Evolutionary conservation across 2,329 filamentous ascomycete species (phyloP).

Genomic region (Bipolaris oryzae): DNA sequence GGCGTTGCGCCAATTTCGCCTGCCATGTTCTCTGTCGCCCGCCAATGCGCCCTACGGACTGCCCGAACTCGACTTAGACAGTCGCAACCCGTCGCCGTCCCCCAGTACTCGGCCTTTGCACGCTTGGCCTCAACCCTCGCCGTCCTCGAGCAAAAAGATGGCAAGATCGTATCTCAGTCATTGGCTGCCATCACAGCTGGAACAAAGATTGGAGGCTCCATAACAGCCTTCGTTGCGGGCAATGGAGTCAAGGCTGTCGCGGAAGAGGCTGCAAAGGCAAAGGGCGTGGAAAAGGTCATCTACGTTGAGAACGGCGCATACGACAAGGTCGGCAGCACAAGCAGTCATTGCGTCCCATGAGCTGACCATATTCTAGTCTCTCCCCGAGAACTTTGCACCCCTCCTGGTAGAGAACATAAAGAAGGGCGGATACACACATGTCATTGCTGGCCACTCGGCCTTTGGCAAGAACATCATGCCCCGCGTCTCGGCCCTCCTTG

Average conservation of each 20-base stretch:
- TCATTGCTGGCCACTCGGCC: conserved; percentile 87
- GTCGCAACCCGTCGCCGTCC: conserved; percentile 39
- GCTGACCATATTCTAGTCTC: conserved; percentile 58
- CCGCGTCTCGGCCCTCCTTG: conserved; percentile 86
- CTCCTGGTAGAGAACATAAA: conserved; percentile 95
- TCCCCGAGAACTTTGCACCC: conserved; percentile 93
- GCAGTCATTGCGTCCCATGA: background rate
- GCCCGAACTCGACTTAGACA: conserved; percentile 54
- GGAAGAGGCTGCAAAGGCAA: conserved; percentile 83
- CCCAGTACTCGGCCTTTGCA: conserved; percentile 62
- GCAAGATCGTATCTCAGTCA: conserved; percentile 81
- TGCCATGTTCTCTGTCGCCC: conserved; percentile 47
- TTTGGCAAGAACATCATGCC: conserved; percentile 97
- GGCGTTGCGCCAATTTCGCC: conserved; percentile 5
- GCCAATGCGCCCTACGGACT: conserved; percentile 45
- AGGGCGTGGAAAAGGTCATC: conserved; percentile 90
- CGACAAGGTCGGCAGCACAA: conserved; percentile 70
- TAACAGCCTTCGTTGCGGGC: conserved; percentile 89
- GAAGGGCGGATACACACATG: conserved; percentile 90
- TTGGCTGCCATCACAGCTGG: conserved; percentile 86
- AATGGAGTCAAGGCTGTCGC: conserved; percentile 76
- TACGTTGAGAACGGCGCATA: conserved; percentile 88
- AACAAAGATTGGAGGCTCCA: conserved; percentile 79
- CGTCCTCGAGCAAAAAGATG: conserved; percentile 89
- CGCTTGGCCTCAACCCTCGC: conserved; percentile 86